Evolutionary conservation across 2,329 filamentous ascomycete species (phyloP), one percentile per base, ranked within the genome.

Genomic region (Fusarium anguioides): DNA sequence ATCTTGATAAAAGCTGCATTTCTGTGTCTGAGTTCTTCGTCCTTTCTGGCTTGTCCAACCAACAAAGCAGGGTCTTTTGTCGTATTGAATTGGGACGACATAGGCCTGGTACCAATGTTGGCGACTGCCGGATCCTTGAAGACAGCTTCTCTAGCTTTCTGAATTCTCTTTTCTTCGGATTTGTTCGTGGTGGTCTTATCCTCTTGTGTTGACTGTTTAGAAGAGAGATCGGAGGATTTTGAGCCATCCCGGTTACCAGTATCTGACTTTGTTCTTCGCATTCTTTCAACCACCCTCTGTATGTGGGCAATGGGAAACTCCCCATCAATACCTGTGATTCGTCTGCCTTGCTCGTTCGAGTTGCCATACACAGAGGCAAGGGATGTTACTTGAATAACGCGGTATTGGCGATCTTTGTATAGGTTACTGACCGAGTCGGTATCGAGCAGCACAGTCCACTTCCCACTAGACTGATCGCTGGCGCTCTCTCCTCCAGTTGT

Each of bases 1-100:
- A 78, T 54, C 21, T 52, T 72, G 31, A 73, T 53, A 37, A 77
- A 78, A 8, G 69, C 75, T 4, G 40, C 54, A 17, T 73, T 60
- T 40, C 64, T 66, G n/a, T 51, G 51, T 18, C 60, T 41, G 11
- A 54, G 41, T 15, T 64, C 66, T 20, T 40, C 31, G n/a, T 37
- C 40, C 15, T 36, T 29, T 48, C 41, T 36, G 23, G n/a, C 20
- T 26, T 47, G 27, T 14, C 48, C 49, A 26, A 14, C n/a, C 36
- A 29, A 15, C 35, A 31, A 29, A 29, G 33, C 14, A 12, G 29
- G 4, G 27, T 35, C 23, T 12, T 24, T 42, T 14, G 17, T 17
- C 47, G 27, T 18, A 23, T 48, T 37, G 15, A 33, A 14, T 27
- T 50, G 45, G 31, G 35, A n/a, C 17, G 33, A 20, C 8, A 8